These are phyloP conservation scores for Scutellaria baicalensis DNA, from an alignment of 257 asterid genomes.

Conservation along the genomic window DNA sequence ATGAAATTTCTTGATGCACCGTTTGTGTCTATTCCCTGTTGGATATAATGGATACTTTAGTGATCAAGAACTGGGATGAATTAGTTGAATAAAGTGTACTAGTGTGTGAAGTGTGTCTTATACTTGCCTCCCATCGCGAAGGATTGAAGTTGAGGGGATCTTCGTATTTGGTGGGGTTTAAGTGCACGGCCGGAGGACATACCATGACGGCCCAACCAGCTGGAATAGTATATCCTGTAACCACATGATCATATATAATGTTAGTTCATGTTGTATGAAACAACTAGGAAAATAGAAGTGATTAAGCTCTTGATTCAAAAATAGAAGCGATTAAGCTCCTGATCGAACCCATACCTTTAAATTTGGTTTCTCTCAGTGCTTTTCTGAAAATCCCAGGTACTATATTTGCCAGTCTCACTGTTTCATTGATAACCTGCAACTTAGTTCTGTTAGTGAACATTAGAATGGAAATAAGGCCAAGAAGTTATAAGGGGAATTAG, in stretches of 20 bases:
- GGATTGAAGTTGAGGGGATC: conserved; percentile 87
- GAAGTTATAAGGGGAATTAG: not conserved
- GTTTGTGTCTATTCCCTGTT: conserved; percentile 59
- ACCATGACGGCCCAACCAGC: conserved; percentile 95
- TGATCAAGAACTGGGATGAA: not conserved
- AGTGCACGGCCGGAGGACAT: conserved; percentile 95
- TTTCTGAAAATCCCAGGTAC: conserved; percentile 92
- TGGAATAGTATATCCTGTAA: conserved; percentile 83
- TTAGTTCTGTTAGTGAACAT: conserved; percentile 7
- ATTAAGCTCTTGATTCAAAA: conserved; percentile 11
- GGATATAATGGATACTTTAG: not conserved
- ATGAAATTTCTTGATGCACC: conserved; percentile 82
- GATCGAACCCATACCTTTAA: conserved; percentile 45
- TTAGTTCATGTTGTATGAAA: not conserved
- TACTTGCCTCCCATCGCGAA: conserved; percentile 90
- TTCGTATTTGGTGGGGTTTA: conserved; percentile 57
- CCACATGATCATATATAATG: not conserved
- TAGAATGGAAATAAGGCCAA: not conserved
- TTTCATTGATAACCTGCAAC: conserved; percentile 79
- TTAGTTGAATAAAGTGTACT: not conserved
- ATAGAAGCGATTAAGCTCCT: not conserved
- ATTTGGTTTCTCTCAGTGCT: conserved; percentile 56
- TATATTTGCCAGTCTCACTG: conserved; percentile 85
- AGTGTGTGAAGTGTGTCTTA: not conserved
- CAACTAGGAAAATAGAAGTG: not conserved